phyloP scores from a whole-genome alignment of 163 green algal species.

The Coccomyxa subellipsoidea region DNA sequence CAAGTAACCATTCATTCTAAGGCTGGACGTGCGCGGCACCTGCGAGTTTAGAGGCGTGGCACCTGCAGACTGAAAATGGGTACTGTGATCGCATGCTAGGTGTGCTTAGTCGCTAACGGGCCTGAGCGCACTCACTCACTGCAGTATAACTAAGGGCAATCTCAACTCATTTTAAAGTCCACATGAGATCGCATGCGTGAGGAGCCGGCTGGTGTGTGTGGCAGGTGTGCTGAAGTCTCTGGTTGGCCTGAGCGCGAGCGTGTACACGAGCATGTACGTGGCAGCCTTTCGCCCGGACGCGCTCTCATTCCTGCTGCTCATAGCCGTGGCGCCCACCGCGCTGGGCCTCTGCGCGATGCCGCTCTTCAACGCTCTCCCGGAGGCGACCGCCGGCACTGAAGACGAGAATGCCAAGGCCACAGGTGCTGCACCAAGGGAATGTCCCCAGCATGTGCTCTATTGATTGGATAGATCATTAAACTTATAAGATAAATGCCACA shows the following conservation, averaged over 20 bases:
- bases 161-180: not conserved
- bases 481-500: too few species aligned
- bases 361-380: conserved; percentile 30
- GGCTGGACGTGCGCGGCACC: too few species aligned
- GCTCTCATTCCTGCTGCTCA: conserved; percentile 37
- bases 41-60: too few species aligned
- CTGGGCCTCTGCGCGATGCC: conserved; percentile 22
- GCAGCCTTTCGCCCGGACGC: conserved; percentile 29
- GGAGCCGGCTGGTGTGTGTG: not conserved
- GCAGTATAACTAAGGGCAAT: too few species aligned
- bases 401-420: not conserved
- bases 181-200: not conserved
- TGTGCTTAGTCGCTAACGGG: too few species aligned
- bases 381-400: not conserved
- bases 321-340: conserved; percentile 23
- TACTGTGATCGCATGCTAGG: too few species aligned
- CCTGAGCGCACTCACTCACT: too few species aligned
- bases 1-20: too few species aligned
- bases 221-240: conserved; percentile 20
- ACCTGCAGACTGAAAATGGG: too few species aligned
- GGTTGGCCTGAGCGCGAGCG: conserved; percentile 16
- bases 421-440: not conserved
- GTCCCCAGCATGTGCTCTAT: too few species aligned
- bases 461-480: too few species aligned
- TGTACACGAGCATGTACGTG: conserved; percentile 36